These are phyloP conservation scores for Metschnikowia baotianmanensis DNA, from an alignment of 805 yeast species.

Conservation along the genomic window DNA sequence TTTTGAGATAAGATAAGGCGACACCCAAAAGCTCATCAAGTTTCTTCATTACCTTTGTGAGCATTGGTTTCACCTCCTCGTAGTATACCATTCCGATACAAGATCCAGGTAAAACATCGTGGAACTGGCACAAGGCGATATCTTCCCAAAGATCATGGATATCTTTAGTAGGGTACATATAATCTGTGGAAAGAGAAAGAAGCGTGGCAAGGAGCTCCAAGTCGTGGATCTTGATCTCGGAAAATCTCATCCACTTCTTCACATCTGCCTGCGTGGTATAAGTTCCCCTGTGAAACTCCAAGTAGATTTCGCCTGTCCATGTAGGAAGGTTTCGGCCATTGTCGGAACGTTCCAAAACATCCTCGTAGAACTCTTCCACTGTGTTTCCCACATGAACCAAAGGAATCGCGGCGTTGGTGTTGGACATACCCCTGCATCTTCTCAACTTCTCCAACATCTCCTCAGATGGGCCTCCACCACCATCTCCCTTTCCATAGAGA, in stretches of 20 bases:
- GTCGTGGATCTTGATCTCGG: conserved; percentile 79
- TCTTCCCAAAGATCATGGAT: conserved; percentile 82
- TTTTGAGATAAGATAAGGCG: conserved; percentile 36
- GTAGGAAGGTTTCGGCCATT: conserved; percentile 70
- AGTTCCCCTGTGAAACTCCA: conserved; percentile 96
- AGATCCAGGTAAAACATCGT: conserved; percentile 97
- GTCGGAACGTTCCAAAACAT: conserved; percentile 58
- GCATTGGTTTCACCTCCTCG: conserved; percentile 78
- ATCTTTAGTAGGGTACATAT: conserved; percentile 68
- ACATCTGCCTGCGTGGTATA: conserved; percentile 91
- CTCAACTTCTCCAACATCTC: conserved; percentile 92
- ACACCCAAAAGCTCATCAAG: conserved; percentile 52
- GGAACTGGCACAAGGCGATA: conserved; percentile 88
- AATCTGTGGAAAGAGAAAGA: conserved; percentile 56
- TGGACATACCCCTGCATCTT: conserved; percentile 83
- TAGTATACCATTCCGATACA: conserved; percentile 90
- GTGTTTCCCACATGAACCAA: conserved; percentile 74
- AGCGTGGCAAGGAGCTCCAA: conserved; percentile 79
- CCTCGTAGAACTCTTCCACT: conserved; percentile 77
- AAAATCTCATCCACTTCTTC: conserved; percentile 72
- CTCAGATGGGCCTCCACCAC: conserved; percentile 97
- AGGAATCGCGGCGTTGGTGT: conserved; percentile 79
- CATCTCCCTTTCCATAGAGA: conserved; percentile 93
- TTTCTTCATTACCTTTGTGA: conserved; percentile 51
- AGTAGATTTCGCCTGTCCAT: conserved; percentile 92